phyloP scores from a whole-genome alignment of 2,329 filamentous ascomycete species.

The Penicillium sp. region DNA sequence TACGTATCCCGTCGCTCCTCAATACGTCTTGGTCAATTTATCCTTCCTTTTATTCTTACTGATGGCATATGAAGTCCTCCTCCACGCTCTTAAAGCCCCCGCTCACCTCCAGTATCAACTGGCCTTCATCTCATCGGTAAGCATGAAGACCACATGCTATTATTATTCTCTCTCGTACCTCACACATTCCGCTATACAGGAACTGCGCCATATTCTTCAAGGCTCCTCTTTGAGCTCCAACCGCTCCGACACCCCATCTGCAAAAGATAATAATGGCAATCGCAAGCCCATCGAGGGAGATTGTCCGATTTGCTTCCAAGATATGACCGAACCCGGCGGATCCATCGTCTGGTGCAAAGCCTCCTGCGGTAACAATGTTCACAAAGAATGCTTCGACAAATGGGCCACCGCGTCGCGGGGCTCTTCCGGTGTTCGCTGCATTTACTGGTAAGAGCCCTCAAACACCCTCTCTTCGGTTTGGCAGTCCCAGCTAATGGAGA shows the following conservation, averaged over 20 bases:
- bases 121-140: conserved; percentile 59
- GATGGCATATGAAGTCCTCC: conserved; percentile 51
- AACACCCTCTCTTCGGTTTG: no score
- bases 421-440: conserved; percentile 43
- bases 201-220: conserved; percentile 61
- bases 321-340: conserved; percentile 50
- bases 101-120: conserved; percentile 62
- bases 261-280: conserved; percentile 48
- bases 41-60: conserved; percentile 20
- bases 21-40: neutral
- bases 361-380: conserved; percentile 67
- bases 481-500: neutral
- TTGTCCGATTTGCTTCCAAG: conserved; percentile 66
- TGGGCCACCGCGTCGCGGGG: conserved; percentile 50
- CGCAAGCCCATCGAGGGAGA: conserved; percentile 65
- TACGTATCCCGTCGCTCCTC: neutral
- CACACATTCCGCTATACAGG: conserved; percentile 33
- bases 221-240: conserved; percentile 53
- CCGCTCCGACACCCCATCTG: conserved; percentile 42
- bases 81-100: conserved; percentile 62
- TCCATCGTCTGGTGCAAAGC: conserved; percentile 63
- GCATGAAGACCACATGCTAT: no score
- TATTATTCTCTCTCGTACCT: neutral
- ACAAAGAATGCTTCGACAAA: conserved; percentile 60
- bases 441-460: conserved; percentile 50